Evolutionary conservation across 2,329 filamentous ascomycete species (phyloP), one percentile per base, ranked within the genome.

Genomic region (Trichoderma sp.): DNA sequence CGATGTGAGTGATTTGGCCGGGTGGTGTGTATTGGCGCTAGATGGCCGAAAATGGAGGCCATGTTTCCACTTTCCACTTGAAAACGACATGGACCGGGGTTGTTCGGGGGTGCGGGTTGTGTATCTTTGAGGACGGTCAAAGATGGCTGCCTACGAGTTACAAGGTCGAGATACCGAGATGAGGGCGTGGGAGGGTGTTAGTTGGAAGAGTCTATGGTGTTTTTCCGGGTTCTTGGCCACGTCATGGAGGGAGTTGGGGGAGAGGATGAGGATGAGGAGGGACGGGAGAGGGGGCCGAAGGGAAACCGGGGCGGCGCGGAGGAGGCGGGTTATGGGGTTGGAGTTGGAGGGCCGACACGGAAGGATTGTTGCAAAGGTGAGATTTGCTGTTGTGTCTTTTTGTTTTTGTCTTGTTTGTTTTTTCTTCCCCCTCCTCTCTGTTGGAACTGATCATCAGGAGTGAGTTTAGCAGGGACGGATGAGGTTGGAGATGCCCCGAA

Each of bases 1-100:
- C 67, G 12, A 75, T 75, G 71, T 76, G 62, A 73, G 62, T 76
- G 76, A 69, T 66, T 74, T 73, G 33, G 41, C 38, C 59, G 71
- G 60, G 41, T 65, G n/a, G 62, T 66, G 31, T 64, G 71, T 62
- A 63, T 63, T 75, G 27, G 38, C 38, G 65, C 63, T 63, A 68
- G 45, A 21, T 31, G n/a, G 60, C 21, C 16, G 12, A n/a, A 35
- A 59, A 63, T 29, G 60, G 60, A 63, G 60, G 60, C 60, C 60
- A 11, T 11, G 45, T 53, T 53, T 63, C 60, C 16, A 63, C 60
- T 33, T 63, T 63, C 18, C 16, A 63, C 29, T 33, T 63, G 60
- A 33, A 18, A 33, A 33, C 29, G 60, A 33, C 60, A 63, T 33
- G 60, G 29, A 8, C 60, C 60, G 6, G 29, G 60, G 60, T 31